These are phyloP conservation scores for Alternaria sp. DNA, from an alignment of 2,329 filamentous ascomycete species.

Conservation along the genomic window DNA sequence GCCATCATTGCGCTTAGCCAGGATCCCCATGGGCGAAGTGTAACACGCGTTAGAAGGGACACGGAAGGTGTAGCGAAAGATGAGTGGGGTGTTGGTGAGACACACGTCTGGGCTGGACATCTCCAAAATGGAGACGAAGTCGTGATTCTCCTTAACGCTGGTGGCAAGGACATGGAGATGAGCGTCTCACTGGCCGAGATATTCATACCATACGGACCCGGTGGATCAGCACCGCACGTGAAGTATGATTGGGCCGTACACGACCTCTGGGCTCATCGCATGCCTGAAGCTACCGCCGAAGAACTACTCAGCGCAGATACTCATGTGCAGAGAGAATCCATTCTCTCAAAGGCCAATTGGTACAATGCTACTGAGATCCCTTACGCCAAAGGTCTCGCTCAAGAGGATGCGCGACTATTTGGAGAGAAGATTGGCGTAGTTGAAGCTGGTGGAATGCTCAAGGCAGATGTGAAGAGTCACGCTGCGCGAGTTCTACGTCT, in stretches of 20 bases:
- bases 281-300: conserved; percentile 26
- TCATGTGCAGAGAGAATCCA: conserved; percentile 15
- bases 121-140: conserved; percentile 33
- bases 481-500: conserved; percentile 32
- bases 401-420: conserved; percentile 31
- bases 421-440: conserved; percentile 36
- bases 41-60: conserved; percentile 33
- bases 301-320: conserved; percentile 22
- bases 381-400: conserved; percentile 29
- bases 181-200: conserved; percentile 34
- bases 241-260: conserved; percentile 36
- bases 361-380: conserved; percentile 34
- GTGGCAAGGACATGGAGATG: conserved; percentile 30
- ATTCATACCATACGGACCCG: conserved; percentile 35
- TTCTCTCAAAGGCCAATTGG: conserved; percentile 31
- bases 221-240: conserved; percentile 34
- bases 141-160: conserved; percentile 35
- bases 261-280: conserved; percentile 37
- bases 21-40: conserved; percentile 33
- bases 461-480: conserved; percentile 30
- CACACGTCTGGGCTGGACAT: conserved; percentile 35
- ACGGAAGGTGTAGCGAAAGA: conserved; percentile 31
- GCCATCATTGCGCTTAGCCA: conserved; percentile 40
- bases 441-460: conserved; percentile 28
- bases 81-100: conserved; percentile 36